A percentile compares a stretch with the other conserved stretches of the same genome.
Conservation (phyloP, 345 rosid genomes). For the Lepidium didymum region DNA sequence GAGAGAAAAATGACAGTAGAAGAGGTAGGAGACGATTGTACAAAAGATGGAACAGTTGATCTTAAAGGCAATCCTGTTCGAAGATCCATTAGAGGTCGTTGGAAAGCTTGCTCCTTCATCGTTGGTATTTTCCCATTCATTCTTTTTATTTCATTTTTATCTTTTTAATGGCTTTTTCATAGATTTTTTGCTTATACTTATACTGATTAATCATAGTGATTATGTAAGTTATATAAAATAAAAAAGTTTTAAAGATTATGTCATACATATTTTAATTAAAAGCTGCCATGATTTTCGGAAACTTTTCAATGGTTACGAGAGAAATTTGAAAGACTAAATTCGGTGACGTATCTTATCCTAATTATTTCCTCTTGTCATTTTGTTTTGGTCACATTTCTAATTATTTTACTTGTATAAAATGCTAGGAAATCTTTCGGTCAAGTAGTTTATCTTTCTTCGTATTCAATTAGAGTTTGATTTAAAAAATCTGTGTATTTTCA, state of each 20-base stretch:
- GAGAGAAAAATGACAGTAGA: constrained; percentile 14
- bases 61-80: constrained; percentile 74
- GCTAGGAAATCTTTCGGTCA: no score
- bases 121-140: constrained; percentile 45
- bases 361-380: neutral
- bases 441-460: no score
- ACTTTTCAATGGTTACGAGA: constrained; percentile 15
- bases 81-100: constrained; percentile 75
- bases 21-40: constrained; percentile 55
- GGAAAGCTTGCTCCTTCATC: constrained; percentile 79
- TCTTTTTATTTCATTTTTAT: neutral
- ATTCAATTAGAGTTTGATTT: no score
- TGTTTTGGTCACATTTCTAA: no score
- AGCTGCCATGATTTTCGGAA: constrained; percentile 4
- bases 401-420: no score
- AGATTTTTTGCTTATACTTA: neutral
- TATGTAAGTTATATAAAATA: neutral
- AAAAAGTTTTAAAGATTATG: neutral
- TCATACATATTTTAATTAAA: neutral
- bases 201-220: neutral
- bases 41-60: constrained; percentile 91
- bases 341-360: constrained; percentile 18
- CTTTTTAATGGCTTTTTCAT: neutral
- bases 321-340: neutral
- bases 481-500: no score